These are phyloP conservation scores for Trichoderma atroviride DNA, from an alignment of 2,329 filamentous ascomycete genomes.

Conservation along the genomic window DNA sequence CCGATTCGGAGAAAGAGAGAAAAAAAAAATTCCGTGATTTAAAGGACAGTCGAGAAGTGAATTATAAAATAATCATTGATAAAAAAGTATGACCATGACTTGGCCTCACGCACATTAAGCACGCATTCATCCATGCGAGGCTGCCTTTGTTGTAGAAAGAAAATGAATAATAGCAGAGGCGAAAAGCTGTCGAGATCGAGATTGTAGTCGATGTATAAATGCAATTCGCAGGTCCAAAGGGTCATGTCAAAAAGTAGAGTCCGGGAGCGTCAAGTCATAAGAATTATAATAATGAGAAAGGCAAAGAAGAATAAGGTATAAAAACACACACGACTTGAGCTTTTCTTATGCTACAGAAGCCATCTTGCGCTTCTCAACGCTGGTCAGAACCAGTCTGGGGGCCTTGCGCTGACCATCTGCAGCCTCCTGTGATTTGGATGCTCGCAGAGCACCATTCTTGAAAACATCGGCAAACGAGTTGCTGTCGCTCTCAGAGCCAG, in stretches of 20 bases:
- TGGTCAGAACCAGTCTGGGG: constrained; percentile 84
- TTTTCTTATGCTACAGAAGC: constrained; percentile 33
- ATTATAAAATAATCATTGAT: constrained; percentile 40
- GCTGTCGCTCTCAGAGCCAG: constrained; percentile 51
- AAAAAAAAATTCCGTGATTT: constrained; percentile 37
- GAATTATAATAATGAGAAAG: constrained; percentile 34
- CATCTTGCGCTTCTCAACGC: constrained; percentile 83
- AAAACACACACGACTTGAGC: constrained; percentile 24
- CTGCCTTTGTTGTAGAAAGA: constrained; percentile 8
- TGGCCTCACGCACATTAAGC: constrained; percentile 28
- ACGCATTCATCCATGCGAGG: constrained; percentile 9
- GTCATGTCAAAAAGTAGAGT: constrained; percentile 42
- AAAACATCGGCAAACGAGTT: constrained; percentile 69
- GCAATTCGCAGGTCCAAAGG: constrained; percentile 41
- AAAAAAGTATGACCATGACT: constrained; percentile 29
- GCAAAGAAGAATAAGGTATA: constrained; percentile 31
- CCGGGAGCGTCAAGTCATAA: constrained; percentile 45
- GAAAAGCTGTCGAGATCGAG: constrained; percentile 26
- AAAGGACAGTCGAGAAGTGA: constrained; percentile 46
- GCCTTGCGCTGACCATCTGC: constrained; percentile 73
- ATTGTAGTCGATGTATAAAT: constrained; percentile 31
- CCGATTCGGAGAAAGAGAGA: constrained; percentile 35
- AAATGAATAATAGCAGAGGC: constrained; percentile 14
- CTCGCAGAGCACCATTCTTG: constrained; percentile 59
- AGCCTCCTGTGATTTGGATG: constrained; percentile 56